Evolutionary conservation across 2,329 filamentous ascomycete genomes (phyloP), one percentile per base, ranked within the genome.

Genomic region (Aaosphaeria arxii): DNA sequence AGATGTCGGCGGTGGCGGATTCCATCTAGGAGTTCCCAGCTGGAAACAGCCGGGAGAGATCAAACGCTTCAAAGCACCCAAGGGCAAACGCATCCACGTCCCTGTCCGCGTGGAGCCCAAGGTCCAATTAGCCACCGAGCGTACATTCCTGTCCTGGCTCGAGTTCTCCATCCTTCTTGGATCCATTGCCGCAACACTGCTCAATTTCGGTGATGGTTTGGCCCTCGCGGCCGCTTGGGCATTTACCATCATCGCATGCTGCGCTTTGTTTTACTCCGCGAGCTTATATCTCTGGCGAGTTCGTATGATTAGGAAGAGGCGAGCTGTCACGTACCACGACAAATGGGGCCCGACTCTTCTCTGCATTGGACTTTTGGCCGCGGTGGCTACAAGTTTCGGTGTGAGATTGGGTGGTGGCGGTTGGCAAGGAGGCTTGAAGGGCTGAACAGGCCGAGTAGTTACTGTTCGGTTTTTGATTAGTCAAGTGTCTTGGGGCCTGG

Each of bases 141-240:
- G 94, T 55, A 99, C 94, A 1, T 99, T 96, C 74, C 80, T 99
- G 48, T 89, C 90, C 54, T 99, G 94, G 88, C 87, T 99, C 61
- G 92, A 99, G 71, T 97, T 95, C 73, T 92, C 88, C 43, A 95
- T 97, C 64, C 91, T 96, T 66, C 85, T 99, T 46, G 90, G 89
- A 38, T 64, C 60, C 45, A 73, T 73, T 39, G 70, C 70, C 5
- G 70, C 70, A 30, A 70, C 70, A 1, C 47, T 73, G 30, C 66
- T 73, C 52, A 73, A 73, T 47, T 73, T 73, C 42, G 69, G 67
- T 44, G 69, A 71, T 51, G 45, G 48, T 1, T 50, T 70, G 1
- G 62, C 68, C 0, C 58, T 72, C 6, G 65, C 68, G 1, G 66
- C 65, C 0, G 81, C 90, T 0, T 87, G 85, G 65, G 79, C 84